Conservation (phyloP, 805 yeast species). For the Barnettozyma vustinii region DNA sequence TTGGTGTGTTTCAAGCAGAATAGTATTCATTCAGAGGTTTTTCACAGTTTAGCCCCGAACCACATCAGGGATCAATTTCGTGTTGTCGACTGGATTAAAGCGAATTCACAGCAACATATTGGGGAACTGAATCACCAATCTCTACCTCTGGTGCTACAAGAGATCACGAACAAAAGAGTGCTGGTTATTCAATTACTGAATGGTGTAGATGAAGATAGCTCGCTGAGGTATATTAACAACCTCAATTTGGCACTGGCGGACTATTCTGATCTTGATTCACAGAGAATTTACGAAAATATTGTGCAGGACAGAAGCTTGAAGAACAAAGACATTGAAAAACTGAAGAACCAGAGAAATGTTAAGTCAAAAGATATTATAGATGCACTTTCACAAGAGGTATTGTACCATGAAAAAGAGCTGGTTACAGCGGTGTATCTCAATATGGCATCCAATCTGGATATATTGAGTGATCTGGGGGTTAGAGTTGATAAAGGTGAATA, state of each 20-base stretch:
- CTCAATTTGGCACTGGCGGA: slow-evolving; percentile 16
- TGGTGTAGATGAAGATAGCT: slow-evolving; percentile 18
- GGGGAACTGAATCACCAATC: slow-evolving; percentile 38
- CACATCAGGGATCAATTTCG: slow-evolving; percentile 49
- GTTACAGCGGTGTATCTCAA: slow-evolving; percentile 48
- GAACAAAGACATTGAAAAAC: slow-evolving; percentile 33
- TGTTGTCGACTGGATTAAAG: slow-evolving; percentile 44
- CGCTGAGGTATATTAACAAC: slow-evolving; percentile 17
- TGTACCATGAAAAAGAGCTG: slow-evolving; percentile 38
- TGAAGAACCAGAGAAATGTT: slow-evolving; percentile 38
- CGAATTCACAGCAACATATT: slow-evolving; percentile 43
- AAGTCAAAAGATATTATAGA: slow-evolving; percentile 32
- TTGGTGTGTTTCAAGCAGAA: slow-evolving; percentile 55
- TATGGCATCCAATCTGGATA: slow-evolving; percentile 17
- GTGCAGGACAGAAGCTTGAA: slow-evolving; percentile 41
- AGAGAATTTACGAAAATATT: slow-evolving; percentile 21
- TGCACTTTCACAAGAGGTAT: slow-evolving; percentile 45
- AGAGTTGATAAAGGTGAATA: background rate
- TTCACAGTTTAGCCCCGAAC: slow-evolving; percentile 56
- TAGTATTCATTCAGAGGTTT: slow-evolving; percentile 45
- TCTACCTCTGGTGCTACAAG: background rate
- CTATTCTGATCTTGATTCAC: slow-evolving; percentile 46
- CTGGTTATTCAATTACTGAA: slow-evolving; percentile 18
- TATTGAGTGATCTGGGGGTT: background rate
- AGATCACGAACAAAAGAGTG: background rate